phyloP scores from a whole-genome alignment of 495 filamentous ascomycete species.

The Massariosphaeria phaeospora region DNA sequence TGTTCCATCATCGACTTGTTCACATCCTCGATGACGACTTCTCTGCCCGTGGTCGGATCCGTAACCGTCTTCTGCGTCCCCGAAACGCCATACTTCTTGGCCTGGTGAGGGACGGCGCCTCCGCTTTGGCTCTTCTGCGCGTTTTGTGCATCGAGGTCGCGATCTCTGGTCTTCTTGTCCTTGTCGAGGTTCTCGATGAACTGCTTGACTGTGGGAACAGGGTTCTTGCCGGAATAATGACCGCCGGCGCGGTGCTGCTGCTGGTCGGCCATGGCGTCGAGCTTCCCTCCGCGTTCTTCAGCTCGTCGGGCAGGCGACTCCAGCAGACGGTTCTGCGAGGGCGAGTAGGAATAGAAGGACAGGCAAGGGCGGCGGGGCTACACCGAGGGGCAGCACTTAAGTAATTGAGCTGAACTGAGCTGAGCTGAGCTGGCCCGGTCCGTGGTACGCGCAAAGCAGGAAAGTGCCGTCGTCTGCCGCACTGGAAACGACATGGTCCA shows the following conservation, averaged over 20 bases:
- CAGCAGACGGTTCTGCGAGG: neutral
- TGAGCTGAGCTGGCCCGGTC: neutral
- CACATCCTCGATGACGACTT: conserved; percentile 85
- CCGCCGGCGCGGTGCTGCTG: conserved; percentile 39
- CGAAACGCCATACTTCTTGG: conserved; percentile 44
- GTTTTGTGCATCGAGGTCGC: conserved; percentile 55
- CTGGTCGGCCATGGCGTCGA: conserved; percentile 32
- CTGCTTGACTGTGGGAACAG: conserved; percentile 79
- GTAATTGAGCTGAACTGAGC: conserved; percentile 1
- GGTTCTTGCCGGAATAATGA: conserved; percentile 63
- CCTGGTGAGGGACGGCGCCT: conserved; percentile 42
- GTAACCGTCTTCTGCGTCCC: conserved; percentile 65
- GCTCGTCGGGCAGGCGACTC: neutral
- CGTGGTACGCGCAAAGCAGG: conserved; percentile 23
- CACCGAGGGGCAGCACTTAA: conserved; percentile 2
- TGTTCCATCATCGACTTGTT: conserved; percentile 62
- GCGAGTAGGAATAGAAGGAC: neutral
- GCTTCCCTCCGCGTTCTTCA: conserved; percentile 1
- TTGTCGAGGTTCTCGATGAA: conserved; percentile 73
- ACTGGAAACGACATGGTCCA: neutral
- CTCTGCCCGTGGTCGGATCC: conserved; percentile 78
- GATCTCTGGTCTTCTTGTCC: conserved; percentile 72
- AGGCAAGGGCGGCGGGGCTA: neutral
- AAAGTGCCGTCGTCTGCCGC: neutral
- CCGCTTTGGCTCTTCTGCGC: conserved; percentile 37